These are phyloP conservation scores for Triticum timopheevii DNA, from an alignment of 176 grass and related monocot species.

Conservation along the genomic window DNA sequence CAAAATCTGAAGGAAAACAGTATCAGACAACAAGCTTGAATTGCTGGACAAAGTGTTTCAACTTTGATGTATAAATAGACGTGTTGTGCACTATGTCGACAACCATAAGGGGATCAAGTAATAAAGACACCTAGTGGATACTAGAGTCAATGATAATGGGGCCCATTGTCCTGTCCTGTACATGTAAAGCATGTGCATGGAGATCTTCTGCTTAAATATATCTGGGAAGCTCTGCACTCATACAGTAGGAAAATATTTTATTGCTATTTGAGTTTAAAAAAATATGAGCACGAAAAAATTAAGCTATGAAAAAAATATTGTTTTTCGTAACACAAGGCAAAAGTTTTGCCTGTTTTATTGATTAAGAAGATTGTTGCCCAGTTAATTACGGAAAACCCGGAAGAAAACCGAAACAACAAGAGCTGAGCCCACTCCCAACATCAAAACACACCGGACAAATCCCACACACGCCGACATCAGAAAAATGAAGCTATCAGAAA, in stretches of 20 bases:
- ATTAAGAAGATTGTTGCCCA: background rate
- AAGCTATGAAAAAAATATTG: too few relatives aligned
- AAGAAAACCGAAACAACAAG: background rate
- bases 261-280: background rate
- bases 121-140: background rate
- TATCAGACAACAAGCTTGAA: background rate
- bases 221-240: background rate
- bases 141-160: background rate
- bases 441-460: background rate
- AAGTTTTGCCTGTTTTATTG: background rate
- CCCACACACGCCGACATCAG: background rate
- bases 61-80: conserved; percentile 17
- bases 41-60: background rate
- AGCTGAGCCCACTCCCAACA: background rate
- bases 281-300: background rate
- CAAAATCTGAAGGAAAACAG: background rate
- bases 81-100: background rate
- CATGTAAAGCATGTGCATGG: conserved; percentile 15
- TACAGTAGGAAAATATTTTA: background rate
- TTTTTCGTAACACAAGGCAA: background rate
- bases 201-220: conserved; percentile 25
- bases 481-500: background rate
- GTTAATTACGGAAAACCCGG: background rate
- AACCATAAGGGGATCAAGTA: background rate
- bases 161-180: conserved; percentile 13